Evolutionary conservation across 2,329 filamentous ascomycete species (phyloP).

Genomic region (Cordyceps sp.): DNA sequence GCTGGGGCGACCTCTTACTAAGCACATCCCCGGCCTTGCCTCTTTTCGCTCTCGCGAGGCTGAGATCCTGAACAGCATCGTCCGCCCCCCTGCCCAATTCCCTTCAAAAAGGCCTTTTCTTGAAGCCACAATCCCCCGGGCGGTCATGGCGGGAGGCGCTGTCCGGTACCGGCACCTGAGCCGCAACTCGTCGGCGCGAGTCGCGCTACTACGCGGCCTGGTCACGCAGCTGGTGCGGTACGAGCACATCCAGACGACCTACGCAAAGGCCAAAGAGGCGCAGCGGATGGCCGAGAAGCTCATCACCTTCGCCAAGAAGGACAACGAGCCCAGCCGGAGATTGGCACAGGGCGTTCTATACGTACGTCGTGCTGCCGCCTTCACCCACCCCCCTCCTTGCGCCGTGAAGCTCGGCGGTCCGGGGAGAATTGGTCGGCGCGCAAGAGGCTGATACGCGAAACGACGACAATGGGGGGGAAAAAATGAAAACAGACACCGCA

Average conservation of each 20-base stretch:
- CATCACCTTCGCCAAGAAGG: constrained; percentile 84
- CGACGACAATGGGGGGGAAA: too few species aligned
- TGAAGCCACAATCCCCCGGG: background rate
- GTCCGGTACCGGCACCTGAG: constrained; percentile 81
- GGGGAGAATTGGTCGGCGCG: too few species aligned
- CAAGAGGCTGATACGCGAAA: too few species aligned
- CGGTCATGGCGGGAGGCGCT: constrained; percentile 63
- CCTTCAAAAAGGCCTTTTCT: background rate
- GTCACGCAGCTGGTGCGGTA: constrained; percentile 88
- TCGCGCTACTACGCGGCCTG: constrained; percentile 86
- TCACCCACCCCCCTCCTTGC: background rate
- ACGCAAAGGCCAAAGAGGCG: constrained; percentile 92
- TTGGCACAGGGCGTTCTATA: constrained; percentile 71
- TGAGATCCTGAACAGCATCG: background rate
- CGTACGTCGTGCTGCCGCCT: constrained; percentile 35
- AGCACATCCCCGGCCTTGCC: background rate
- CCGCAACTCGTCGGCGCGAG: constrained; percentile 72
- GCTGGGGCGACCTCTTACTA: too few species aligned
- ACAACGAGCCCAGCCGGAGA: constrained; percentile 65
- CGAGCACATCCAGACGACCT: constrained; percentile 90
- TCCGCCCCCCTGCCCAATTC: constrained; percentile 11
- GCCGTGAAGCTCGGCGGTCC: too few species aligned
- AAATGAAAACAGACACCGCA: constrained; percentile 63
- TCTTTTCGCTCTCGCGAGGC: background rate
- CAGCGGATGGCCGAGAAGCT: constrained; percentile 87